Evolutionary conservation across 345 rosid species (phyloP), one percentile per base, ranked within the genome.

Genomic region (Sisymbrium irio): DNA sequence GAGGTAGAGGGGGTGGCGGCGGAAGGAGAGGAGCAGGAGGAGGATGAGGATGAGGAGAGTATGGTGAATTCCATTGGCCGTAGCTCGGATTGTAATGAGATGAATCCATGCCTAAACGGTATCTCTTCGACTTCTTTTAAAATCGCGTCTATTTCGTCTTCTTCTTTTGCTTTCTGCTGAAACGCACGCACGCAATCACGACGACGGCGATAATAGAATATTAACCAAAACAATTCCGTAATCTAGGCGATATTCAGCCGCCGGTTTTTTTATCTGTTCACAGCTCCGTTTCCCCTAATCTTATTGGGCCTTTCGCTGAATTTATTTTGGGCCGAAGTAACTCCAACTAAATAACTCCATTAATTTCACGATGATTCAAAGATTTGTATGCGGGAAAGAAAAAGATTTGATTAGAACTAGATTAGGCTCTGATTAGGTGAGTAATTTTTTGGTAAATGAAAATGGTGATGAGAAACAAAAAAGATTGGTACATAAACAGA

Each of bases 41-140:
- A 58, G 30, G 82, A 39, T 71, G 25, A 22, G 25, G 3, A 22
- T n/a, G 82, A 55, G 83, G 73, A 15, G 87, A 58, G 56, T 78
- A 46, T 11, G 81, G 78, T 50, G 75, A 78, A 74, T 83, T 80
- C 88, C 86, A 80, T 40, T 78, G 70, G 59, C 18, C 72, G 69
- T 64, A 80, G 69, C 56, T 74, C 40, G 71, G 83, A 40, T 66
- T 70, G 77, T 69, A 79, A 54, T 65, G 81, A 13, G 85, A 76
- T 70, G 85, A 85, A 79, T 83, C 87, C 91, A 87, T 86, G 39
- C 67, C 14, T 41, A 33, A 61, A 69, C 19, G 20, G 50, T 7
- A 15, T 45, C 51, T 46, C 28, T 27, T 27, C 28, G 28, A 27
- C 28, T 27, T 27, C 28, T 61, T 62, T n/a, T 30, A 32, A 60